phyloP scores from a whole-genome alignment of 306 rosid genomes.

The Glycyrrhiza uralensis region DNA sequence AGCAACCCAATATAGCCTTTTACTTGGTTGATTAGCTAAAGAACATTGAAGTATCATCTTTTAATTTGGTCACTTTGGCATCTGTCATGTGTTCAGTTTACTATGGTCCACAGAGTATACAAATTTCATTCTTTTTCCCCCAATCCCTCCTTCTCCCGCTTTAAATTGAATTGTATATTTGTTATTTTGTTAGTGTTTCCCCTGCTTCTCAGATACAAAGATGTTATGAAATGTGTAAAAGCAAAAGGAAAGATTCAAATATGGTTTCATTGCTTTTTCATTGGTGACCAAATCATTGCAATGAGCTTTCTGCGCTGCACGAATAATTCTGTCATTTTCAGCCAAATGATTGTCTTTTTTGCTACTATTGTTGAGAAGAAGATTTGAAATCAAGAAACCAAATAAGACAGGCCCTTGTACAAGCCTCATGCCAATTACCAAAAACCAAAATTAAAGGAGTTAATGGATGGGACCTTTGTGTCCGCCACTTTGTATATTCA shows the following conservation, averaged over 20 bases:
- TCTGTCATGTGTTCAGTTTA: slow-evolving; percentile 25
- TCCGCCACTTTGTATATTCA: slow-evolving; percentile 51
- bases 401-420: neutral
- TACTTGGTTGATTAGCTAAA: slow-evolving; percentile 1
- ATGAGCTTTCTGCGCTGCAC: neutral
- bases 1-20: neutral
- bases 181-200: neutral
- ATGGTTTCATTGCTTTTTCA: slow-evolving; percentile 16
- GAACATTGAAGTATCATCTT: slow-evolving; percentile 29
- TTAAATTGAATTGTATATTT: too few relatives aligned
- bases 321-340: slow-evolving; percentile 3
- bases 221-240: neutral
- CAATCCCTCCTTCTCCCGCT: neutral
- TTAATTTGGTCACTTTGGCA: slow-evolving; percentile 34
- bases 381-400: slow-evolving; percentile 14
- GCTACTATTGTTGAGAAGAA: neutral
- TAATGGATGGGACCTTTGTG: slow-evolving; percentile 55
- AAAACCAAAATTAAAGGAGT: neutral
- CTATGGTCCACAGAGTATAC: too few relatives aligned
- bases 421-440: slow-evolving; percentile 33
- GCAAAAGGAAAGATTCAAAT: slow-evolving; percentile 19
- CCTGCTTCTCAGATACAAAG: slow-evolving; percentile 31
- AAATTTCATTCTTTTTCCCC: neutral
- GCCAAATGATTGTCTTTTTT: neutral
- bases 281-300: neutral